phyloP scores from a whole-genome alignment of 805 yeast species.

The Crinitomyces ghanaensis region DNA sequence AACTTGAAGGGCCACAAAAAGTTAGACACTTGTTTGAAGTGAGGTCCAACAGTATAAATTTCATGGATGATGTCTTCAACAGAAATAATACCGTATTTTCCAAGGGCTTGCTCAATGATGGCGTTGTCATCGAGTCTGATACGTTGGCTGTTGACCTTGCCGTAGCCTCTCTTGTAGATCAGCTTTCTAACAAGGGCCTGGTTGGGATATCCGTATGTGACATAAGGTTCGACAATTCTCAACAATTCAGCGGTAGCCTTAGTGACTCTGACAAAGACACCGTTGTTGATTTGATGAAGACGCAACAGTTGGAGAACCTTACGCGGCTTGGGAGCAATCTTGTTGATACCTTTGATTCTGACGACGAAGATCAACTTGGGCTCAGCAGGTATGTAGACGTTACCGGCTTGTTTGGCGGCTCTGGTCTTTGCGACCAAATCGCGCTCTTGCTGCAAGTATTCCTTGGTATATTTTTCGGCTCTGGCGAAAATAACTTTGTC shows the following conservation, averaged over 20 bases:
- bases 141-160: slow-evolving; percentile 72
- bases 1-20: slow-evolving; percentile 80
- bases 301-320: slow-evolving; percentile 71
- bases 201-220: slow-evolving; percentile 76
- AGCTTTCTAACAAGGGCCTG: slow-evolving; percentile 62
- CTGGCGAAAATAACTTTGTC: slow-evolving; percentile 64
- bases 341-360: slow-evolving; percentile 99
- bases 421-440: slow-evolving; percentile 74
- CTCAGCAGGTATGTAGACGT: slow-evolving; percentile 91
- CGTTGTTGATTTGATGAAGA: slow-evolving; percentile 69
- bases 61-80: slow-evolving; percentile 74
- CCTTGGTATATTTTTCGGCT: slow-evolving; percentile 94
- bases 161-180: slow-evolving; percentile 77
- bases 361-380: slow-evolving; percentile 88
- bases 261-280: slow-evolving; percentile 69
- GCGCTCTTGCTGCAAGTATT: slow-evolving; percentile 87
- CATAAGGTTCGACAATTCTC: slow-evolving; percentile 70
- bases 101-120: slow-evolving; percentile 59
- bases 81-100: slow-evolving; percentile 66
- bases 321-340: slow-evolving; percentile 99
- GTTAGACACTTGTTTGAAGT: slow-evolving; percentile 80
- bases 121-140: slow-evolving; percentile 60
- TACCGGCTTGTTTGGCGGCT: slow-evolving; percentile 88
- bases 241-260: slow-evolving; percentile 70
- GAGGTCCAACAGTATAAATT: slow-evolving; percentile 73